Evolutionary conservation across 2,329 filamentous ascomycete genomes (phyloP).

Genomic region (Calonectria montana): DNA sequence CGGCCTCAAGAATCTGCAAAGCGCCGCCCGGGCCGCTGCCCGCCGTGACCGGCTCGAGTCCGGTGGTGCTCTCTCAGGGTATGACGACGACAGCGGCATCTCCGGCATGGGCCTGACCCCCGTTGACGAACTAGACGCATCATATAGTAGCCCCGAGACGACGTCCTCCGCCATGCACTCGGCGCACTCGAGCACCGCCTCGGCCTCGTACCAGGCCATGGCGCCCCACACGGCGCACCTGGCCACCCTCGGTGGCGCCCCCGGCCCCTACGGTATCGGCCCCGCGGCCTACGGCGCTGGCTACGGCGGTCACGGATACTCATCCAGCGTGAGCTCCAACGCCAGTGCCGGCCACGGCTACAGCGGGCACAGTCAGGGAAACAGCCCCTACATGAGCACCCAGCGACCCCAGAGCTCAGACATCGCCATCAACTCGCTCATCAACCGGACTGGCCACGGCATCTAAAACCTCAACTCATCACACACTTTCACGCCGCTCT

Average conservation of each 20-base stretch:
- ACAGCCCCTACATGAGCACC: constrained; percentile 60
- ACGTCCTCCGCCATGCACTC: constrained; percentile 57
- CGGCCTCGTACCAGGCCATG: constrained; percentile 48
- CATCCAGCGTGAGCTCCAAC: constrained; percentile 65
- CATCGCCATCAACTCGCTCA: constrained; percentile 71
- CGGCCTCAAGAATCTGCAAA: constrained; percentile 83
- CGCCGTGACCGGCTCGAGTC: constrained; percentile 72
- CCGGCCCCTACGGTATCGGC: constrained; percentile 39
- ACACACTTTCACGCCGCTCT: background rate
- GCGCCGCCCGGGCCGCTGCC: constrained; percentile 72
- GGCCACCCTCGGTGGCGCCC: constrained; percentile 25
- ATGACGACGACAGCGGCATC: constrained; percentile 79
- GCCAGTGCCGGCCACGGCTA: constrained; percentile 51
- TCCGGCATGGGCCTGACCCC: constrained; percentile 69
- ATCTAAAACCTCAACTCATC: constrained; percentile 17
- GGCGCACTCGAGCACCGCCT: constrained; percentile 41
- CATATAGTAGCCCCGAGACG: constrained; percentile 67
- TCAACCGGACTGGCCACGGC: constrained; percentile 60
- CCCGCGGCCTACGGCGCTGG: constrained; percentile 30
- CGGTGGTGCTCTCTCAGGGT: constrained; percentile 54
- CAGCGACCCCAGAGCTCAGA: constrained; percentile 66
- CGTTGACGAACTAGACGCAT: constrained; percentile 69
- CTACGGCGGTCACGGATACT: constrained; percentile 58
- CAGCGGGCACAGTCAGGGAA: constrained; percentile 48
- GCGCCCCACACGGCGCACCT: constrained; percentile 36